These are phyloP conservation scores for Cladorrhinum sp. DNA, from an alignment of 2,329 filamentous ascomycete species.

Conservation along the genomic window DNA sequence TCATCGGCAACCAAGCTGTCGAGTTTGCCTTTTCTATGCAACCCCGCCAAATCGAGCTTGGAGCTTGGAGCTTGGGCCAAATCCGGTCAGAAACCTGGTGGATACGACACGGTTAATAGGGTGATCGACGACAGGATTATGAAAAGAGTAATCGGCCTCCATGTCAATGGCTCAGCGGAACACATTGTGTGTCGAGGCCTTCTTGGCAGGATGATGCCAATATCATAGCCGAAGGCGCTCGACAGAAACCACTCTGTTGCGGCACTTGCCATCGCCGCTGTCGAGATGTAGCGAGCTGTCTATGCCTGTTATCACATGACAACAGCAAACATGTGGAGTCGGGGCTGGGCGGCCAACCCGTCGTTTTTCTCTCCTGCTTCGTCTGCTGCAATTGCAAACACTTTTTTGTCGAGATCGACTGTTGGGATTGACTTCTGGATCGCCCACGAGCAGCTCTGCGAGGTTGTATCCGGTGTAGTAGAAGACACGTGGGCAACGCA, in stretches of 20 bases:
- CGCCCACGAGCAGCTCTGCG: slow-evolving; percentile 12
- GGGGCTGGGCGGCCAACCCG: not conserved
- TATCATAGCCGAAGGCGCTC: not conserved
- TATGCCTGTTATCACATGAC: slow-evolving; percentile 12
- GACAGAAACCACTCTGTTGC: not conserved
- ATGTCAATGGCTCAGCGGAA: slow-evolving; percentile 28
- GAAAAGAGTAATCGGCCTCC: slow-evolving; percentile 9
- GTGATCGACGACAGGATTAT: slow-evolving; percentile 27
- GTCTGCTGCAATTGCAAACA: not conserved
- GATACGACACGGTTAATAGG: slow-evolving; percentile 25
- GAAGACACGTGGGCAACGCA: slow-evolving; percentile 17
- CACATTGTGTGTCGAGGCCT: slow-evolving; percentile 34
- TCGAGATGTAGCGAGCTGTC: not conserved
- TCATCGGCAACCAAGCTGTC: slow-evolving; percentile 11
- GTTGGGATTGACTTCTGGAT: slow-evolving; percentile 18
- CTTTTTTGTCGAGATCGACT: slow-evolving; percentile 19
- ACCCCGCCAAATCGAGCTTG: slow-evolving; percentile 21
- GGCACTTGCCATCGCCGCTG: not conserved
- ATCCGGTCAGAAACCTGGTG: slow-evolving; percentile 8
- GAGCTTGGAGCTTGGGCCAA: slow-evolving; percentile 22
- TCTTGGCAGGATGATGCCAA: not conserved
- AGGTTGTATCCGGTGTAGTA: slow-evolving; percentile 20
- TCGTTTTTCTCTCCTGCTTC: not conserved
- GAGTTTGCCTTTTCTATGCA: not conserved
- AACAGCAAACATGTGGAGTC: not conserved